Evolutionary conservation across 2,329 filamentous ascomycete species (phyloP), one percentile per base, ranked within the genome.

Genomic region (Penicillium sp.): DNA sequence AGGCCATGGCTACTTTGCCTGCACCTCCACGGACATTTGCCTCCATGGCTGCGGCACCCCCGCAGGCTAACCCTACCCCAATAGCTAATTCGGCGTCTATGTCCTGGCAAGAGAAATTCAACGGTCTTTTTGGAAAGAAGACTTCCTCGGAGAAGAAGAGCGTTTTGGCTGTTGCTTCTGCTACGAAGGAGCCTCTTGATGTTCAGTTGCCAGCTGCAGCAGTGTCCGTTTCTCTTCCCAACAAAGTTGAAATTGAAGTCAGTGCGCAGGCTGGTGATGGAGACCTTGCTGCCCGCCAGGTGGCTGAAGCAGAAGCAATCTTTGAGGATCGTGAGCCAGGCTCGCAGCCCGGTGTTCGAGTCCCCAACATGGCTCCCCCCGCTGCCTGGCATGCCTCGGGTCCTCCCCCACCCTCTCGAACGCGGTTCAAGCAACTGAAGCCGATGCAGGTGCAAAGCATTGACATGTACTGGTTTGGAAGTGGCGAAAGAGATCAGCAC

Each of bases 251-350:
- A 13, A 16, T 69, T 56, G 73, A 77, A 62, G 56, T 68, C 58
- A 58, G 68, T 48, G 53, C 64, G 5, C 77, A 68, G 19, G 70
- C 72, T 27, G 78, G 78, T 47, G 74, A 77, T 53, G 76, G 77
- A 48, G 79, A 80, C 29, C 70, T 82, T 21, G 80, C 80, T 16
- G 86, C 86, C 4, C 90, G 88, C 68, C 85, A 86, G 48, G 88
- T 91, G 75, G 88, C 89, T 6, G 89, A 91, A 61, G 87, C 90
- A 2, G 90, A 92, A 64, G 88, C 90, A 59, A 90, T 90, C 62
- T 93, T 93, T 62, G 90, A 91, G 68, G 88, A 91, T 68, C 88
- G 90, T 67, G 89, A 92, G 71, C 90, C 90, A 79, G 89, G 89
- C 3, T 92, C 89, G 8, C 75, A 91, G n/a, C 89, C 89, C 0